A percentile compares a stretch with the other conserved stretches of the same genome.
Conservation (phyloP, 345 rosid genomes). For the Cardamine resedifolia region DNA sequence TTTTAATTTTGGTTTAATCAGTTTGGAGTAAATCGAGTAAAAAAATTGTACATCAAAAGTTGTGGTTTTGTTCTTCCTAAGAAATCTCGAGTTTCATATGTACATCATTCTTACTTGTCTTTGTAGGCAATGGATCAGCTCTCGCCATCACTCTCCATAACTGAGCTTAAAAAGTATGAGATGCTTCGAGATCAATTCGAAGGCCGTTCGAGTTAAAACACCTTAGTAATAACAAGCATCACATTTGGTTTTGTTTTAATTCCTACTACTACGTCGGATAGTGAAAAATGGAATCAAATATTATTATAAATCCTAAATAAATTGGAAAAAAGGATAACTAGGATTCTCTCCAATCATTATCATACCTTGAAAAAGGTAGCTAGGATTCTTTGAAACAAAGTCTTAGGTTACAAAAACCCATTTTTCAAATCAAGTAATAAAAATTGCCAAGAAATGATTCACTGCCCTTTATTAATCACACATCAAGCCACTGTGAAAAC, state of each 20-base stretch:
- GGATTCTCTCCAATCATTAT: no score
- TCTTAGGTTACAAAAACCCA: no score
- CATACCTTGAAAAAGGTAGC: no score
- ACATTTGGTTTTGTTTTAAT: no score
- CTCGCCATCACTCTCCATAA: constrained; percentile 83
- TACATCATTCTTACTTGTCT: not conserved
- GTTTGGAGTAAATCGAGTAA: not conserved
- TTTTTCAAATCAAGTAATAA: not conserved
- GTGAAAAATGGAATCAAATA: no score
- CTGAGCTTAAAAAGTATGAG: constrained; percentile 91
- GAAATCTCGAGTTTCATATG: not conserved
- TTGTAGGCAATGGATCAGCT: constrained; percentile 75
- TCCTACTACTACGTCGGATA: no score
- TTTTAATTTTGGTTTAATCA: not conserved
- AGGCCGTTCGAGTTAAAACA: constrained; percentile 46
- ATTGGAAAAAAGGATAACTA: no score
- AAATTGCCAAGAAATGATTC: not conserved
- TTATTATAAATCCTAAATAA: no score
- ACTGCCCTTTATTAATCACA: not conserved
- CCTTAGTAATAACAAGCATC: not conserved
- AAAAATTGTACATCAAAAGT: not conserved
- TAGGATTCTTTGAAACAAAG: no score
- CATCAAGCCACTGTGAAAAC: not conserved
- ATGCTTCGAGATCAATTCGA: constrained; percentile 67
- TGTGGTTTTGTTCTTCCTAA: not conserved